Base-by-base conservation (phyloP, 345 rosid genomes). In the Barbarea vulgaris region DNA sequence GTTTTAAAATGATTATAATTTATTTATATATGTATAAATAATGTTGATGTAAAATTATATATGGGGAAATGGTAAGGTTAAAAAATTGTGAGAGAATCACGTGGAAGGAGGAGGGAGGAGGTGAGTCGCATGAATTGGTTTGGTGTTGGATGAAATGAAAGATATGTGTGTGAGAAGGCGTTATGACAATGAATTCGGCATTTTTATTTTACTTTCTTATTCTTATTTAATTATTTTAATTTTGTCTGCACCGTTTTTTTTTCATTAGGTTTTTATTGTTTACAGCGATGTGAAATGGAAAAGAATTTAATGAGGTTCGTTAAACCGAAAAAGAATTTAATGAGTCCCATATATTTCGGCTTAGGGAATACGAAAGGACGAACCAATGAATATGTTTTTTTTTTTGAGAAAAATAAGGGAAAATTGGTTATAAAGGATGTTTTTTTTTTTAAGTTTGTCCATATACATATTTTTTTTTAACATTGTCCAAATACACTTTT, bases 81-180 rank as follows among this genome's bases (percentile, higher is more conserved):
- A 78, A 74, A 78, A 74, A 70, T 19, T 47, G 79, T 10, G 81
- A 81, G 79, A 65, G 72, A 39, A 46, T 82, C 83, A 79, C 83
- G 81, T 79, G 83, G 78, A 67, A 67, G 81, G 82, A 57, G 47
- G 51, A 62, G 70, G 79, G 82, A 57, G 39, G 56, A 42, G 76
- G 52, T 70, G 65, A 61, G 70, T 50, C 64, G 76, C 63, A 47
- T 69, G 79, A 37, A 69, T 31, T 50, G 13, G 70, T 64, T 70
- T 77, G 76, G 70, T 74, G 79, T 74, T 62, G 36, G 55, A 54
- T 75, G 56, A 69, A 69, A 73, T 42, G 74, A 72, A 39, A 72
- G 67, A 67, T 71, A 67, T 70, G 70, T 62, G 82, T 74, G 75
- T 25, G 64, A 18, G 22, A 77, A 46, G 72, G 70, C 72, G 74